Evolutionary conservation across 1,139 yeast species (phyloP).

Genomic region (Yamadazyma blattariae): DNA sequence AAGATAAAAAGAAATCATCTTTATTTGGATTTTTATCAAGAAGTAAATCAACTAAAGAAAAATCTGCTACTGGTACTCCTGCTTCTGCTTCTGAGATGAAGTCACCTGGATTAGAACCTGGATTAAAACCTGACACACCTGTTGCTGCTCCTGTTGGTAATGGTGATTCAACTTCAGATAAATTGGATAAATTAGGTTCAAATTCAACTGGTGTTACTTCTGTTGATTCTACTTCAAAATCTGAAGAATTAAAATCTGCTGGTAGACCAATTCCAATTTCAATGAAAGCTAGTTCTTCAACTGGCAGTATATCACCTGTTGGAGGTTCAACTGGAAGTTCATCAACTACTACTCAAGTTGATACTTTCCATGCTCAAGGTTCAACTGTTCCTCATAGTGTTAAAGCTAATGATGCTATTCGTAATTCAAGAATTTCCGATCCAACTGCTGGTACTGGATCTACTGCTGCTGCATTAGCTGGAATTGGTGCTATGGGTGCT

Average conservation of each 20-base stretch:
- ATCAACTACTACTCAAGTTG: slow-evolving; percentile 3
- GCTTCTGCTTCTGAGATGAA: neutral
- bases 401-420: neutral
- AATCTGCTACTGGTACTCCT: neutral
- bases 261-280: neutral
- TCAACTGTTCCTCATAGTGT: neutral
- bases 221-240: neutral
- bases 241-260: neutral
- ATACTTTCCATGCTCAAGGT: slow-evolving; percentile 1
- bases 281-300: neutral
- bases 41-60: slow-evolving; percentile 3
- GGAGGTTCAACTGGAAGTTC: neutral
- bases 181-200: neutral
- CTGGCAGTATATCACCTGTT: slow-evolving; percentile 1
- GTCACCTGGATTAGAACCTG: neutral
- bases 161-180: too few species aligned
- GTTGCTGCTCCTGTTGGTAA: neutral
- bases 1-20: slow-evolving; percentile 4
- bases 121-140: too few species aligned
- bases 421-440: neutral
- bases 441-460: neutral
- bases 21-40: slow-evolving; percentile 5
- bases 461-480: slow-evolving; percentile 1
- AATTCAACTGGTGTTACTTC: neutral
- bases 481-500: neutral